A percentile compares a stretch with the other conserved stretches of the same genome.
These are phyloP conservation scores for Plectosphaerella sp. DNA, from an alignment of 2,329 filamentous ascomycete species.

Conservation along the genomic window DNA sequence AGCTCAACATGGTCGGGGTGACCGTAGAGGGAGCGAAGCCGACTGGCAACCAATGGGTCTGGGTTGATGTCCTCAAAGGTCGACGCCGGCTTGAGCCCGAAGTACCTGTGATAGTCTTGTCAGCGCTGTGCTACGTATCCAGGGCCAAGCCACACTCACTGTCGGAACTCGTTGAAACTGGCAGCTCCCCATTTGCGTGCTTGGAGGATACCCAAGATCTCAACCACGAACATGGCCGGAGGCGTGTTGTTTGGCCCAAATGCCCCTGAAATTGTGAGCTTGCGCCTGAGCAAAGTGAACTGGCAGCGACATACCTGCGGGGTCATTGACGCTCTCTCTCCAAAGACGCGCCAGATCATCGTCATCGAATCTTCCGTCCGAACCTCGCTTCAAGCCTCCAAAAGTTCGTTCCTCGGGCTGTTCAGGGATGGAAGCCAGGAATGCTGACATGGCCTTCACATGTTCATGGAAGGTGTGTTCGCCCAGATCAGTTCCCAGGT, in stretches of 20 bases:
- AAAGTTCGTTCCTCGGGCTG: constrained; percentile 52
- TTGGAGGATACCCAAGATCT: constrained; percentile 57
- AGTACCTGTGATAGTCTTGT: constrained; percentile 30
- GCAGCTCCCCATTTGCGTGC: constrained; percentile 53
- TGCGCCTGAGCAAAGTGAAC: no score
- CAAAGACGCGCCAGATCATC: constrained; percentile 53
- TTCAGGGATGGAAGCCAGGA: constrained; percentile 34
- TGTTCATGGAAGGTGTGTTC: constrained; percentile 1
- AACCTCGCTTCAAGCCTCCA: constrained; percentile 40
- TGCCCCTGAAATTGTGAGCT: constrained; percentile 22
- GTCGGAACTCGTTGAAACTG: constrained; percentile 58
- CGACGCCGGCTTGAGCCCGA: constrained; percentile 48
- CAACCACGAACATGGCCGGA: constrained; percentile 49
- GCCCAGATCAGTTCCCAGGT: constrained; percentile 7
- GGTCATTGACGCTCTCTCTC: constrained; percentile 47
- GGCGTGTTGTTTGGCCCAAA: constrained; percentile 53
- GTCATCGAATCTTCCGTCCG: constrained; percentile 46
- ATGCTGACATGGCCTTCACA: constrained; percentile 12
- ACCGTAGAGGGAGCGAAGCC: constrained; percentile 48
- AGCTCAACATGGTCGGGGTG: constrained; percentile 59
- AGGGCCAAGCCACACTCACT: constrained; percentile 16
- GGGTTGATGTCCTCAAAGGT: constrained; percentile 57
- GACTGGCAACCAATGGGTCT: constrained; percentile 46
- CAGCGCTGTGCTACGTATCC: neutral
- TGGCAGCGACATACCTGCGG: neutral